A percentile compares a stretch with the other conserved stretches of the same genome.
phyloP scores from a whole-genome alignment of 2,329 filamentous ascomycete genomes.

The Lasiodiplodia gonubiensis region DNA sequence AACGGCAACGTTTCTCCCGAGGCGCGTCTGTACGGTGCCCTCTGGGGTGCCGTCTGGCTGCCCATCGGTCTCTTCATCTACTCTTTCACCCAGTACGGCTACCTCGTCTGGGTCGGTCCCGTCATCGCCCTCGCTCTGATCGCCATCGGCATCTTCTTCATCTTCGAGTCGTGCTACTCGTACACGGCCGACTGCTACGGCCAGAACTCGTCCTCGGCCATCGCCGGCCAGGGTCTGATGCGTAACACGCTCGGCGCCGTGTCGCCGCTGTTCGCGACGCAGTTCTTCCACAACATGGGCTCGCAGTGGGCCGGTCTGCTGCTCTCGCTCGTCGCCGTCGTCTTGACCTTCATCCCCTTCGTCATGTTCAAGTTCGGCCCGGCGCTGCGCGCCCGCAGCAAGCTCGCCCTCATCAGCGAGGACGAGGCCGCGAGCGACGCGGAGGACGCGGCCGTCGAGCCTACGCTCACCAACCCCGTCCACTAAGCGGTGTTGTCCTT shows the following conservation, averaged over 20 bases:
- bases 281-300: constrained; percentile 61
- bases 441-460: constrained; percentile 3
- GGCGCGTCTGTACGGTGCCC: constrained; percentile 56
- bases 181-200: constrained; percentile 62
- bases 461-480: constrained; percentile 1
- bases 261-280: constrained; percentile 58
- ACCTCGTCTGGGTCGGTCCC: constrained; percentile 57
- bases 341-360: constrained; percentile 51
- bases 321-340: constrained; percentile 53
- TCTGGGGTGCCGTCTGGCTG: constrained; percentile 55
- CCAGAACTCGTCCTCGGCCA: constrained; percentile 50
- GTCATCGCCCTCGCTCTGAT: constrained; percentile 57
- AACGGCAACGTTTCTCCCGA: constrained; percentile 50
- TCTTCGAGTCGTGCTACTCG: constrained; percentile 53
- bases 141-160: constrained; percentile 61
- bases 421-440: constrained; percentile 9
- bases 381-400: constrained; percentile 46
- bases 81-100: constrained; percentile 59
- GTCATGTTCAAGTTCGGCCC: constrained; percentile 53
- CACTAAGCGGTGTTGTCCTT: constrained; percentile 6
- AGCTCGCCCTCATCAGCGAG: constrained; percentile 40
- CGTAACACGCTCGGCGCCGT: constrained; percentile 60
- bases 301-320: constrained; percentile 60
- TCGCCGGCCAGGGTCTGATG: constrained; percentile 60
- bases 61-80: constrained; percentile 60